Conservation (phyloP, 441 rosid species). For the Pelargonium exstipulatum region DNA sequence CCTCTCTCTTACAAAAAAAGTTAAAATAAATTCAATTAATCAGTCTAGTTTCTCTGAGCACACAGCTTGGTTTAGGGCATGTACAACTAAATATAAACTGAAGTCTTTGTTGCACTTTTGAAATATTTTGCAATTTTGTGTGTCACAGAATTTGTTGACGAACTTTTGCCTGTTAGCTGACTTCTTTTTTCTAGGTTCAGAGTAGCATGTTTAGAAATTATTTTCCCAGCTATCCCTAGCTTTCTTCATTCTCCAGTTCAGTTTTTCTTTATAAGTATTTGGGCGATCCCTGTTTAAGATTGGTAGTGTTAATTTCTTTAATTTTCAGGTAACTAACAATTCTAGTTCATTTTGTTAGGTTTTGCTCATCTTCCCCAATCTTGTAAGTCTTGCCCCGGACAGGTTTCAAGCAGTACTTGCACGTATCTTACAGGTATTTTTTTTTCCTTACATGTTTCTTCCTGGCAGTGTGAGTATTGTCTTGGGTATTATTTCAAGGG, state of each 20-base stretch:
- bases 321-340: slow-evolving; percentile 6
- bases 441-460: slow-evolving; percentile 10
- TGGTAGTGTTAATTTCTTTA: background rate
- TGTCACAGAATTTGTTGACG: background rate
- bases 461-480: background rate
- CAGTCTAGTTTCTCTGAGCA: too few species aligned
- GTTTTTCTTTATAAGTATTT: too few species aligned
- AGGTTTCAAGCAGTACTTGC: slow-evolving; percentile 79
- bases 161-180: background rate
- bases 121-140: background rate
- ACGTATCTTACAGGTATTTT: slow-evolving; percentile 68
- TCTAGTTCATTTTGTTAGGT: slow-evolving; percentile 40
- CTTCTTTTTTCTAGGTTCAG: slow-evolving; percentile 1
- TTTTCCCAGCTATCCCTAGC: background rate
- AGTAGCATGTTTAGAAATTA: background rate
- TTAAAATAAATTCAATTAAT: too few species aligned
- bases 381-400: slow-evolving; percentile 79
- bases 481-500: background rate
- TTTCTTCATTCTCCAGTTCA: background rate
- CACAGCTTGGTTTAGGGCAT: background rate
- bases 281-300: background rate
- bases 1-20: too few species aligned
- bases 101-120: background rate
- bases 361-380: slow-evolving; percentile 54
- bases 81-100: slow-evolving; percentile 1